Conservation (phyloP, 306 rosid species). For the Fragaria iinumae region DNA sequence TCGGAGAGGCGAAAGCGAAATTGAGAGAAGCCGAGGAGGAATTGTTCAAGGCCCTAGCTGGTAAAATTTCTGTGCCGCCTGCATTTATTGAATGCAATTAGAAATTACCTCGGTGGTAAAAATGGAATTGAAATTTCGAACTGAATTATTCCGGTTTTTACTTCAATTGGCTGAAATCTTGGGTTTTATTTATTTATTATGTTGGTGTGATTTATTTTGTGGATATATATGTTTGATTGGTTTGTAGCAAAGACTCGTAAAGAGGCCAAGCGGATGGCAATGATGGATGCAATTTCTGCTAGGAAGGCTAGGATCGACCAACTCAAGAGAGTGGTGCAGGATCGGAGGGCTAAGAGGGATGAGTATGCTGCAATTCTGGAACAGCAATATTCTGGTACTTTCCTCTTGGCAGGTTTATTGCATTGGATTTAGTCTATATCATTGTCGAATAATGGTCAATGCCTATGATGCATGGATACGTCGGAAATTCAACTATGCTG, state of each 20-base stretch:
- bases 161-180: neutral
- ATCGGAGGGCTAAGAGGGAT: slow-evolving; percentile 46
- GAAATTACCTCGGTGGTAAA: neutral
- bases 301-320: slow-evolving; percentile 50
- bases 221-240: slow-evolving; percentile 5
- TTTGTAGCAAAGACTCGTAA: slow-evolving; percentile 67
- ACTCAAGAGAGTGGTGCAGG: slow-evolving; percentile 44
- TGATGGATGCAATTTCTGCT: slow-evolving; percentile 61
- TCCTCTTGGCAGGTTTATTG: neutral
- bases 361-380: slow-evolving; percentile 43
- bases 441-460: neutral
- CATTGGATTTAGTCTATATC: neutral
- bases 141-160: neutral
- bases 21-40: slow-evolving; percentile 78
- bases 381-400: slow-evolving; percentile 55
- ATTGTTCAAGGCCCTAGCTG: slow-evolving; percentile 78
- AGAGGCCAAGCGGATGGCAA: slow-evolving; percentile 72
- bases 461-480: too few species aligned
- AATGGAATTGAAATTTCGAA: neutral
- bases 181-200: neutral
- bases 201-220: neutral
- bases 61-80: slow-evolving; percentile 28
- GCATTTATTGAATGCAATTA: neutral
- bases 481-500: too few species aligned
- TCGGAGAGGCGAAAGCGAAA: slow-evolving; percentile 49